These are phyloP conservation scores for Austroboletus novae-zelandiae DNA, from an alignment of 1,284 basidiomycete genomes.

Conservation along the genomic window DNA sequence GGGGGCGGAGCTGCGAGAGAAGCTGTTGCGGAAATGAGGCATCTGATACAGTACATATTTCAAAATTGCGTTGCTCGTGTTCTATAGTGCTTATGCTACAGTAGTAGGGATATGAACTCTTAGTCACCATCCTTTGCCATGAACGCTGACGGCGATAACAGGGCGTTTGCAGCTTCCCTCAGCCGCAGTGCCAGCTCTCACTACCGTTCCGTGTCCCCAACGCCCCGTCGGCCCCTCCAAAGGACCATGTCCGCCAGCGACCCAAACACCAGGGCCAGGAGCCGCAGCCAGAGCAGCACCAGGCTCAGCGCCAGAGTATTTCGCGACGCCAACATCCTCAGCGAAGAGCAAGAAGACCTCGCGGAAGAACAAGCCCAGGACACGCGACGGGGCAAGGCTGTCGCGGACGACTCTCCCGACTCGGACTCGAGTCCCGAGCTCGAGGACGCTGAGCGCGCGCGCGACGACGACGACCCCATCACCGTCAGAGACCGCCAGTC, in stretches of 20 bases:
- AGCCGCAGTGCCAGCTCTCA: constrained; percentile 50
- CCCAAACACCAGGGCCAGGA: constrained; percentile 48
- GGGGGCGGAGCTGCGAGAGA: constrained; percentile 72
- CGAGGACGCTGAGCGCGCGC: constrained; percentile 36
- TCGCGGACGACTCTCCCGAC: constrained; percentile 29
- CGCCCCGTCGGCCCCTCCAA: constrained; percentile 34
- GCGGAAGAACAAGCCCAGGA: constrained; percentile 31
- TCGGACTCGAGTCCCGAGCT: constrained; percentile 35
- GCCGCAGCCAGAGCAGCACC: constrained; percentile 59
- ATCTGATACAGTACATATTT: neutral
- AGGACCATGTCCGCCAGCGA: constrained; percentile 52
- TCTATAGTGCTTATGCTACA: constrained; percentile 6
- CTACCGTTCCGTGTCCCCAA: constrained; percentile 42
- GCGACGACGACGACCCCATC: constrained; percentile 80
- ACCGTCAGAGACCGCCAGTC: constrained; percentile 97
- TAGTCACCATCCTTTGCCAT: no score
- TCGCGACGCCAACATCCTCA: constrained; percentile 43
- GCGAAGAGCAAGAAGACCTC: constrained; percentile 45
- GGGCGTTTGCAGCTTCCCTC: no score
- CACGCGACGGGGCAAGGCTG: constrained; percentile 30
- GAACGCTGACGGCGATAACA: no score
- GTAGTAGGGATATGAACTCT: no score
- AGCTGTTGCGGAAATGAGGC: constrained; percentile 52
- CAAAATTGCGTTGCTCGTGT: constrained; percentile 3
- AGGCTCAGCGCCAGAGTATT: constrained; percentile 43